Conservation (phyloP, 164 flowering plant genomes). For the Berberis thunbergii region DNA sequence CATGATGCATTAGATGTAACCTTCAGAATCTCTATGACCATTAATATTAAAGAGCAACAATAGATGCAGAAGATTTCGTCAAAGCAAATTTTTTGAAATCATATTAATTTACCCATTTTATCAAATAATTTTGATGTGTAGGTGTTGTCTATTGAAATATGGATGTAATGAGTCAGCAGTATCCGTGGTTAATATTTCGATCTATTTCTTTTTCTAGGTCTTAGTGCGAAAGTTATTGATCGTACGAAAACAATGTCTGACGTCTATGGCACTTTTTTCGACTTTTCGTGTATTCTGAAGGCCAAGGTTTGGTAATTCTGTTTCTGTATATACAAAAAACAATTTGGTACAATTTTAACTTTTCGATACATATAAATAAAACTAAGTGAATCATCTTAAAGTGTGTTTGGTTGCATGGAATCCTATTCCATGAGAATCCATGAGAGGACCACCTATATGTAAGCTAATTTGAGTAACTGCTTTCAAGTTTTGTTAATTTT, state of each 20-base stretch:
- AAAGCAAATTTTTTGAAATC: neutral
- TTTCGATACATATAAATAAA: too few species aligned
- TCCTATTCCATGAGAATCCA: too few species aligned
- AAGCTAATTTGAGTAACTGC: too few species aligned
- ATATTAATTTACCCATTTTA: too few species aligned
- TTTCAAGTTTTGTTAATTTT: too few species aligned
- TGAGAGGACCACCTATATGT: too few species aligned
- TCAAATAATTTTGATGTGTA: neutral
- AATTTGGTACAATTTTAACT: too few species aligned
- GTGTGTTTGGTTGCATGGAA: too few species aligned
- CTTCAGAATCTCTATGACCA: neutral
- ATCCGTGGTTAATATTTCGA: neutral
- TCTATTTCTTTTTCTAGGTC: conserved; percentile 38
- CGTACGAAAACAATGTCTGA: conserved; percentile 69
- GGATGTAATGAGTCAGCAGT: neutral
- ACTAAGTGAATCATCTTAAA: too few species aligned
- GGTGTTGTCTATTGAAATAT: neutral
- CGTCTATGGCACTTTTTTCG: conserved; percentile 85
- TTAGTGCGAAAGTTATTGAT: conserved; percentile 79
- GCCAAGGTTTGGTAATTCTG: conserved; percentile 48
- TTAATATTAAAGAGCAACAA: neutral
- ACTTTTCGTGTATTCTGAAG: conserved; percentile 68
- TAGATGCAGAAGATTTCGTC: neutral
- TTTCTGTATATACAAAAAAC: neutral
- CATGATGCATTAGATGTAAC: neutral